These are phyloP conservation scores for Eucalyptus cloeziana DNA, from an alignment of 345 rosid species.

Conservation along the genomic window DNA sequence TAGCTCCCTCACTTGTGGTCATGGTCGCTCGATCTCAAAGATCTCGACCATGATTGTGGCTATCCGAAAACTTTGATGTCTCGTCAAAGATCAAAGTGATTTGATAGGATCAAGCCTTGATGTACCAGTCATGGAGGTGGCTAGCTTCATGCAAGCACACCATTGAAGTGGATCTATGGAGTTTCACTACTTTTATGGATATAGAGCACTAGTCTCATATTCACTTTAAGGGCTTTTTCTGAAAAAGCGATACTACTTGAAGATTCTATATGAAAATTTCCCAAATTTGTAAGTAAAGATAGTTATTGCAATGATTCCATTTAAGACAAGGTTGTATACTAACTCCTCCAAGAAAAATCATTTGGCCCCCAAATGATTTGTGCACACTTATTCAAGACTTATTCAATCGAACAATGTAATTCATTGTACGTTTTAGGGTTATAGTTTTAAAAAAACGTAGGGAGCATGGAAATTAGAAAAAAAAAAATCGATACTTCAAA, in stretches of 20 bases:
- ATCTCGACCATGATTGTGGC: background rate
- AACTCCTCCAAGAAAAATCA: background rate
- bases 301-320: background rate
- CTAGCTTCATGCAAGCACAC: background rate
- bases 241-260: background rate
- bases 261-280: background rate
- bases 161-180: background rate
- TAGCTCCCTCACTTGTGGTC: background rate
- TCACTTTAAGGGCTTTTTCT: background rate
- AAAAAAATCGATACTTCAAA: background rate
- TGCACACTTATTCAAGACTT: background rate
- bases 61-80: background rate
- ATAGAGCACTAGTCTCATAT: background rate
- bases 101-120: background rate
- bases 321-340: background rate
- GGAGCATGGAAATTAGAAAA: background rate
- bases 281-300: background rate
- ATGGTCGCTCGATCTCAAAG: background rate
- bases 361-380: background rate
- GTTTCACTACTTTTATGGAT: background rate
- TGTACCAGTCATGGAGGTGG: background rate
- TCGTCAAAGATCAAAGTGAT: background rate
- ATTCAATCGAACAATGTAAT: background rate
- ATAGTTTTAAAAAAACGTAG: background rate
- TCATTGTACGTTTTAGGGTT: background rate